Conservation (phyloP, 768 basidiomycete genomes). For the Leccinum aurantiacum region DNA sequence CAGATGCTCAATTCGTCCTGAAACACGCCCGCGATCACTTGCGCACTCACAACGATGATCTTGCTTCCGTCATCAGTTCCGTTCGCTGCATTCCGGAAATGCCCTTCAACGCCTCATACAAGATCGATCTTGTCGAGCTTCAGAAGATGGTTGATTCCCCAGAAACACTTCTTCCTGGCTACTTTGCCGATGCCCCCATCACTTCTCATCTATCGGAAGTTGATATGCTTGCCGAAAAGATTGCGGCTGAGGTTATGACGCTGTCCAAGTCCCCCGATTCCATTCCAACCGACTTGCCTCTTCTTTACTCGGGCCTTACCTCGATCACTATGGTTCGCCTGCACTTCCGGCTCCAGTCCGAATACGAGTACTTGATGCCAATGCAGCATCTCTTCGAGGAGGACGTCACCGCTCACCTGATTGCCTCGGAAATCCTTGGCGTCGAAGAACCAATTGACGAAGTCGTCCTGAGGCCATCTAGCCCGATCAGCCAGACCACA, state of each 20-base stretch:
- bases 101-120: slow-evolving; percentile 19
- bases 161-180: slow-evolving; percentile 5
- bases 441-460: slow-evolving; percentile 20
- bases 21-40: slow-evolving; percentile 16
- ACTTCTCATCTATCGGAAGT: slow-evolving; percentile 15
- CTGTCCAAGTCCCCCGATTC: slow-evolving; percentile 28
- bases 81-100: slow-evolving; percentile 14
- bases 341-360: slow-evolving; percentile 36
- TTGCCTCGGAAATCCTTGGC: slow-evolving; percentile 31
- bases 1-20: slow-evolving; percentile 11
- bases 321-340: slow-evolving; percentile 31
- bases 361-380: slow-evolving; percentile 31
- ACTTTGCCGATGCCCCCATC: slow-evolving; percentile 7
- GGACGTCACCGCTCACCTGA: slow-evolving; percentile 27
- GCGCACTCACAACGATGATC: slow-evolving; percentile 7
- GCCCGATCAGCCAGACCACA: slow-evolving; percentile 19
- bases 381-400: slow-evolving; percentile 32
- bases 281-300: slow-evolving; percentile 31
- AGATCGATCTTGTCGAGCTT: slow-evolving; percentile 15
- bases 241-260: slow-evolving; percentile 32
- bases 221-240: slow-evolving; percentile 33
- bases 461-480: slow-evolving; percentile 7
- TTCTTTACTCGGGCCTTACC: slow-evolving; percentile 33
- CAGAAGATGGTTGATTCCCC: slow-evolving; percentile 14
- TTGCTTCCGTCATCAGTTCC: slow-evolving; percentile 11